Conservation (phyloP, 495 filamentous ascomycete genomes). For the Penicillium atrosanguineum region DNA sequence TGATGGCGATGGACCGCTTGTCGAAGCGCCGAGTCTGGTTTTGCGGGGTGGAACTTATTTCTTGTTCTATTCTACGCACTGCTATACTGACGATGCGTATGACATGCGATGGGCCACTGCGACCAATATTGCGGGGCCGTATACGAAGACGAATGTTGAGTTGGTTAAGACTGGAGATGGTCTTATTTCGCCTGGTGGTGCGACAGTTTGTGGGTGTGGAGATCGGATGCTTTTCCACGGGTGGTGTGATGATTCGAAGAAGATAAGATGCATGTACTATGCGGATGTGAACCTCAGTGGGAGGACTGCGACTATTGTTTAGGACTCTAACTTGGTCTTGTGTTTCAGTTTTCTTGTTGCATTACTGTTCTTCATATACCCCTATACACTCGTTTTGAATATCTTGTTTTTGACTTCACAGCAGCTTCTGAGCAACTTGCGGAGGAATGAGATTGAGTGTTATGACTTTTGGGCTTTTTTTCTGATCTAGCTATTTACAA, state of each 20-base stretch:
- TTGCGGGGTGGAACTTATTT: constrained; percentile 47
- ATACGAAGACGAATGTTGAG: constrained; percentile 34
- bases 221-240: constrained; percentile 53
- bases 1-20: constrained; percentile 54
- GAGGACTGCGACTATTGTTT: constrained; percentile 23
- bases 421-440: no score
- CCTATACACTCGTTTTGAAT: neutral
- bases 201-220: constrained; percentile 41
- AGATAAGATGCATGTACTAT: constrained; percentile 28
- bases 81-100: constrained; percentile 50
- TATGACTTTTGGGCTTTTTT: no score
- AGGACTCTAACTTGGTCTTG: neutral
- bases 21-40: constrained; percentile 60
- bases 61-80: constrained; percentile 62
- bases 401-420: no score
- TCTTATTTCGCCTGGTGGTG: constrained; percentile 53
- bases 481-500: no score
- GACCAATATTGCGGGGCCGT: constrained; percentile 44
- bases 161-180: constrained; percentile 38
- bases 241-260: constrained; percentile 36
- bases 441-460: no score
- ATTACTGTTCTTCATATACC: neutral
- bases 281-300: constrained; percentile 33
- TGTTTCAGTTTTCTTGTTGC: neutral
- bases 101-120: constrained; percentile 55